phyloP scores from a whole-genome alignment of 139 green algal species.

The Chlamydomonas urium region DNA sequence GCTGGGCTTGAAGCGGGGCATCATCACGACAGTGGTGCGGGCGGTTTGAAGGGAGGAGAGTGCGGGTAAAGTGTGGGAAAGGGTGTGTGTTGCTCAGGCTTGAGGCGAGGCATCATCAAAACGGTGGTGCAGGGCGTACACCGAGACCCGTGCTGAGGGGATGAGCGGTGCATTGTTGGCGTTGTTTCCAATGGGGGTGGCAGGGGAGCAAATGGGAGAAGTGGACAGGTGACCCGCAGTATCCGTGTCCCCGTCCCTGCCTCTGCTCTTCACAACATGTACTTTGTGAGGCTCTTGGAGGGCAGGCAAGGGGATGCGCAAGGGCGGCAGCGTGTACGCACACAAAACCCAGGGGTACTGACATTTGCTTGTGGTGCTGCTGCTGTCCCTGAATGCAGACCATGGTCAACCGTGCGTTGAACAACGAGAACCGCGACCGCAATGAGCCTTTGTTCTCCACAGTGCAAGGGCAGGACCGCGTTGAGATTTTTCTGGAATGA shows the following conservation, averaged over 20 bases:
- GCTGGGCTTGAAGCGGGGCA: neutral
- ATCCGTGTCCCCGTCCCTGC: neutral
- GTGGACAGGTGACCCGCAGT: too few species aligned
- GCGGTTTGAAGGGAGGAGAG: neutral
- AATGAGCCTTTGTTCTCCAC: slow-evolving; percentile 4
- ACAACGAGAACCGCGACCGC: neutral
- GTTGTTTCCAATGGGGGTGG: too few species aligned
- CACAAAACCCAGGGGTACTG: neutral
- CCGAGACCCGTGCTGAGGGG: too few species aligned
- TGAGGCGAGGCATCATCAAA: neutral
- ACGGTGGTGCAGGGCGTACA: neutral
- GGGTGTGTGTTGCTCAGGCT: neutral
- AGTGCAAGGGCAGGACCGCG: neutral
- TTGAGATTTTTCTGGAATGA: slow-evolving; percentile 15
- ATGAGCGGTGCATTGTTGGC: too few species aligned
- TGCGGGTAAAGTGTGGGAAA: too few species aligned
- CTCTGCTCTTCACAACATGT: neutral
- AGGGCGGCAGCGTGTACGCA: neutral
- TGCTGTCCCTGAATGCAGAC: neutral
- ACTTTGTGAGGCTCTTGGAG: neutral
- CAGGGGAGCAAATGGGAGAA: too few species aligned
- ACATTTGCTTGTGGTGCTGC: too few species aligned
- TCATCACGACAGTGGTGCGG: neutral
- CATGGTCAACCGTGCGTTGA: neutral
- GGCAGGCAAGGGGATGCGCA: neutral